Evolutionary conservation across 768 basidiomycete genomes (phyloP).

Genomic region (Tubosaeta brunneosetosa): DNA sequence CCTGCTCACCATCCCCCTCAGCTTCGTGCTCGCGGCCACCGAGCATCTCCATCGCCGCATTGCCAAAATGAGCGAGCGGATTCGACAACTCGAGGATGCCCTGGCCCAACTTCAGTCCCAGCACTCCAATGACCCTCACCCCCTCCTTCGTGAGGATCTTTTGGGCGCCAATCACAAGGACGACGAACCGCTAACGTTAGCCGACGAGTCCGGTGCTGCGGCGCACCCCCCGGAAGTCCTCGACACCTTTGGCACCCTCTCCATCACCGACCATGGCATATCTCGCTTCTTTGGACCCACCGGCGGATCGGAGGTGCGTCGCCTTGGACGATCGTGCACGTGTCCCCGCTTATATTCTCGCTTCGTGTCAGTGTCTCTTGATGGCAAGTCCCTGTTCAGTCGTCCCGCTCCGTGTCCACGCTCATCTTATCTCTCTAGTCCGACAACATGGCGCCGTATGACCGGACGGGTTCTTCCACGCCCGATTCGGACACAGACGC

Average conservation of each 20-base stretch:
- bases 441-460: conserved; percentile 17
- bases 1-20: conserved; percentile 9
- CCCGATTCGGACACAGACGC: conserved; percentile 29
- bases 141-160: conserved; percentile 53
- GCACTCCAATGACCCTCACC: conserved; percentile 52
- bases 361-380: conserved; percentile 27
- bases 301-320: conserved; percentile 61
- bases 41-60: conserved; percentile 61
- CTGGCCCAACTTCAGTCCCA: conserved; percentile 46
- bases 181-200: conserved; percentile 18
- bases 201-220: conserved; percentile 20
- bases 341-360: conserved; percentile 9
- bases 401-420: not conserved
- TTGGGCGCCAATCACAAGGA: conserved; percentile 32
- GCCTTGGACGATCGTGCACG: conserved; percentile 1
- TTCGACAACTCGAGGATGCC: conserved; percentile 60
- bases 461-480: conserved; percentile 14
- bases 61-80: conserved; percentile 46
- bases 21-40: conserved; percentile 60
- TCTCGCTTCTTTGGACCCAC: conserved; percentile 65
- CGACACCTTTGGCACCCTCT: conserved; percentile 57
- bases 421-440: conserved; percentile 18
- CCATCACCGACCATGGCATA: conserved; percentile 55
- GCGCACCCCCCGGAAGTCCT: conserved; percentile 39
- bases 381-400: conserved; percentile 23